phyloP scores from a whole-genome alignment of 768 basidiomycete species.

The Agrocybe chaxingu region DNA sequence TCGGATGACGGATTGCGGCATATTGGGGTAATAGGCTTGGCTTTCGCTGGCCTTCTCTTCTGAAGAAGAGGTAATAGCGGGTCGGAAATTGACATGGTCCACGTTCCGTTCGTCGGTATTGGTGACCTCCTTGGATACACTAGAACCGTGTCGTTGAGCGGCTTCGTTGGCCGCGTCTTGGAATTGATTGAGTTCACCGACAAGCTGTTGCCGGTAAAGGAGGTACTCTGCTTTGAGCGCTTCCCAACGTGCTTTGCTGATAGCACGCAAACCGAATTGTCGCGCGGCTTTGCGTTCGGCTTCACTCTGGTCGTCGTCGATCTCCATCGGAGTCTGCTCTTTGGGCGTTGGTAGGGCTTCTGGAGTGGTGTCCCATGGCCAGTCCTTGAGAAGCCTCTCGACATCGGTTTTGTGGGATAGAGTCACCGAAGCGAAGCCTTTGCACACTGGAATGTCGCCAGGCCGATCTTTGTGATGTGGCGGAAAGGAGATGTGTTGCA shows the following conservation, averaged over 20 bases:
- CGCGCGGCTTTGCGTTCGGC: constrained; percentile 34
- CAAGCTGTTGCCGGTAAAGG: constrained; percentile 51
- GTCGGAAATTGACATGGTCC: no score
- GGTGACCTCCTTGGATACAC: no score
- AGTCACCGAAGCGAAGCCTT: constrained; percentile 74
- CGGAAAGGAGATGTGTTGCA: constrained; percentile 58
- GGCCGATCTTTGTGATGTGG: constrained; percentile 63
- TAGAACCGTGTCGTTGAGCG: background rate
- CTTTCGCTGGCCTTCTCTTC: background rate
- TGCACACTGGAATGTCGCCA: constrained; percentile 53
- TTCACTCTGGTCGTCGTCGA: background rate
- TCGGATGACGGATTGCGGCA: background rate
- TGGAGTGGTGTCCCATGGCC: constrained; percentile 53
- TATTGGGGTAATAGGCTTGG: background rate
- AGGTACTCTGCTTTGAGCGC: constrained; percentile 66
- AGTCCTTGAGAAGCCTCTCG: constrained; percentile 40
- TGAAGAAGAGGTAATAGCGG: no score
- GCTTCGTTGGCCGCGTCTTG: constrained; percentile 15
- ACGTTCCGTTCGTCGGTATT: no score
- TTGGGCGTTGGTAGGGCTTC: background rate
- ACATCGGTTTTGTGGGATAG: constrained; percentile 39
- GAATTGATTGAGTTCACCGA: constrained; percentile 40
- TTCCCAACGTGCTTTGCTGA: constrained; percentile 62
- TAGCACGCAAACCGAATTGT: constrained; percentile 57
- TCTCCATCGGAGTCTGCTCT: constrained; percentile 2